phyloP scores from a whole-genome alignment of 192 early-diverging fungal genomes.

The Coemansia sp. region DNA sequence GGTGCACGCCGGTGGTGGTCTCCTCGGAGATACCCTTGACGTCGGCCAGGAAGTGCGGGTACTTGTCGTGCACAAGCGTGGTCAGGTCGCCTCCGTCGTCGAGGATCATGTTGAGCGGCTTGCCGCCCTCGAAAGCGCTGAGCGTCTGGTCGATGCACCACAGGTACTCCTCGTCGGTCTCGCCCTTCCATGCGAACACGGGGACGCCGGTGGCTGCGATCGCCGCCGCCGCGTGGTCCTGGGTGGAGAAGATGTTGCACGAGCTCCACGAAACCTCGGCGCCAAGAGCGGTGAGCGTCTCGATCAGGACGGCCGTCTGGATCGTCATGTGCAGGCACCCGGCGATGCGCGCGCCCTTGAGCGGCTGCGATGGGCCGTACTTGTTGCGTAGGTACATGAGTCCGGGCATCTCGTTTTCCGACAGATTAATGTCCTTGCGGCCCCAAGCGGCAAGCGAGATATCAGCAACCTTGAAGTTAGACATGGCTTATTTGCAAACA shows the following conservation, averaged over 20 bases:
- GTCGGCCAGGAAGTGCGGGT: slow-evolving; percentile 80
- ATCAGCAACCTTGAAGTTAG: slow-evolving; percentile 70
- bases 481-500: slow-evolving; percentile 23
- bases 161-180: slow-evolving; percentile 98
- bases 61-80: slow-evolving; percentile 92
- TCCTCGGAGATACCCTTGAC: slow-evolving; percentile 98
- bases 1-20: slow-evolving; percentile 99
- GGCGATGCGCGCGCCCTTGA: slow-evolving; percentile 93
- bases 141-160: slow-evolving; percentile 99
- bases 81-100: slow-evolving; percentile 99
- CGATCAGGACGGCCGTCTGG: slow-evolving; percentile 98
- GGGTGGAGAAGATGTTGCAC: slow-evolving; percentile 97
- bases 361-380: slow-evolving; percentile 86
- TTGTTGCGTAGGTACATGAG: slow-evolving; percentile 91
- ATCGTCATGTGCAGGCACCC: slow-evolving; percentile 99
- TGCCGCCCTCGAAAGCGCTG: slow-evolving; percentile 85
- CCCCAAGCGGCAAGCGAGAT: slow-evolving; percentile 94
- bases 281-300: slow-evolving; percentile 92
- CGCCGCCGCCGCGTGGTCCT: slow-evolving; percentile 98
- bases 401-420: slow-evolving; percentile 99
- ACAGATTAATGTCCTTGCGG: slow-evolving; percentile 93
- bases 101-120: slow-evolving; percentile 97
- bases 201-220: slow-evolving; percentile 95
- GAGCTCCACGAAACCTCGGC: slow-evolving; percentile 90
- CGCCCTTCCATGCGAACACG: slow-evolving; percentile 99